Base-by-base conservation (phyloP, 345 rosid genomes). In the Euphorbia pulcherrima region DNA sequence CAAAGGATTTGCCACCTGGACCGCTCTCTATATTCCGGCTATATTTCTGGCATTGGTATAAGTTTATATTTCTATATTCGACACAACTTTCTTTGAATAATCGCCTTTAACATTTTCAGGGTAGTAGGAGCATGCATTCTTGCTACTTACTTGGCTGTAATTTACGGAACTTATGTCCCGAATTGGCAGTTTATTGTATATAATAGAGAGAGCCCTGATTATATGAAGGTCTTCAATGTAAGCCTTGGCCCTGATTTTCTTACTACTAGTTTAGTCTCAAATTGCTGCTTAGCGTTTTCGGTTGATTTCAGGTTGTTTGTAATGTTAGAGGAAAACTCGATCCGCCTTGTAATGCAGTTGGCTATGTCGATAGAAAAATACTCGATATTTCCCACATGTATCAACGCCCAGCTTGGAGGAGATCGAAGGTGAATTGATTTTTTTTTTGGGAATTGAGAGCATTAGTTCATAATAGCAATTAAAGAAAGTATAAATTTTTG, bases 331-430 rank as follows among this genome's bases (percentile, higher is more conserved):
- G 90, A 78, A 86, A 85, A 65, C 76, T 92, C 33, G 81, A 86
- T 72, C 92, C 97, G 79, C 87, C 97, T 37, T 92, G 98, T 65
- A 92, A 92, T 71, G 98, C 92, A 30, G 92, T 78, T 62, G 97
- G 96, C 67, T 88, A 82, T 54, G 69, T 88, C 71, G 98, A 92
- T 70, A 83, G 96, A 77, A 44, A 71, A 77, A 76, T 90, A 28
- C 80, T 92, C 30, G 98, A 97, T 72, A 77, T 87, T 58, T 78
- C 81, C 62, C 97, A 87, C 69, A 70, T 90, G 89, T 90, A 90
- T 78, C 79, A 75, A 8, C 90, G 68, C 76, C 98, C 98, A 47
- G 98, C 97, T 8, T 92, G 96, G 97, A 88, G 80, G 80, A 86
- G 97, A 83, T 81, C 90, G n/a, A 80, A 88, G 95, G 97, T 90